These are phyloP conservation scores for Saccharomycopsis oosterbeekiorum DNA, from an alignment of 805 yeast species.

Conservation along the genomic window DNA sequence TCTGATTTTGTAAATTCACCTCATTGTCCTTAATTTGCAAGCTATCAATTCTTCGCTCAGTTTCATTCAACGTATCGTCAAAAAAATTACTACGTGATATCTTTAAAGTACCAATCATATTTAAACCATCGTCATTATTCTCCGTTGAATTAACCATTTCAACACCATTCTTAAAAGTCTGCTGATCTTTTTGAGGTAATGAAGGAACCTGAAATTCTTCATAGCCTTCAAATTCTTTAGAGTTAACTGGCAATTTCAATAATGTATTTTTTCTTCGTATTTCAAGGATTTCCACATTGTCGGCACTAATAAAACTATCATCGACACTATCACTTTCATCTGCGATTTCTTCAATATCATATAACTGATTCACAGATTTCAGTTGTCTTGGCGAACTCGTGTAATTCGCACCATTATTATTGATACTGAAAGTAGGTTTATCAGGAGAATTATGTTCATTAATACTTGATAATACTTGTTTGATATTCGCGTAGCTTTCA, in stretches of 20 bases:
- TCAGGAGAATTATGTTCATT: neutral
- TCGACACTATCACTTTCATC: neutral
- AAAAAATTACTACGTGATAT: neutral
- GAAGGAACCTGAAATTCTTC: neutral
- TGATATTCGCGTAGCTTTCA: neutral
- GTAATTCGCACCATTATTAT: neutral
- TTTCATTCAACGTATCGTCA: neutral
- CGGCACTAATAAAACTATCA: neutral
- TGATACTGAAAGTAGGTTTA: neutral
- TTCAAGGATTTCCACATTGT: neutral
- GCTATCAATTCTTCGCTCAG: neutral
- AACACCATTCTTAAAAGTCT: neutral
- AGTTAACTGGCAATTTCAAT: neutral
- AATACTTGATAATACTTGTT: neutral
- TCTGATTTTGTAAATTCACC: neutral
- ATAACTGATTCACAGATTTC: neutral
- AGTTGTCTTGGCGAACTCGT: neutral
- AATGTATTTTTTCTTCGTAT: neutral
- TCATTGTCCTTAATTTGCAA: neutral
- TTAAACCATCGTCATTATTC: neutral
- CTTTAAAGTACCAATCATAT: neutral
- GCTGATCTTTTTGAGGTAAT: neutral
- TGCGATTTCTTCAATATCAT: neutral
- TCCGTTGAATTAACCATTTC: neutral
- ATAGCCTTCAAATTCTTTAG: neutral